A percentile compares a stretch with the other conserved stretches of the same genome.
Conservation (phyloP, 768 basidiomycete genomes). For the Kwoniella newhampshirensis region DNA sequence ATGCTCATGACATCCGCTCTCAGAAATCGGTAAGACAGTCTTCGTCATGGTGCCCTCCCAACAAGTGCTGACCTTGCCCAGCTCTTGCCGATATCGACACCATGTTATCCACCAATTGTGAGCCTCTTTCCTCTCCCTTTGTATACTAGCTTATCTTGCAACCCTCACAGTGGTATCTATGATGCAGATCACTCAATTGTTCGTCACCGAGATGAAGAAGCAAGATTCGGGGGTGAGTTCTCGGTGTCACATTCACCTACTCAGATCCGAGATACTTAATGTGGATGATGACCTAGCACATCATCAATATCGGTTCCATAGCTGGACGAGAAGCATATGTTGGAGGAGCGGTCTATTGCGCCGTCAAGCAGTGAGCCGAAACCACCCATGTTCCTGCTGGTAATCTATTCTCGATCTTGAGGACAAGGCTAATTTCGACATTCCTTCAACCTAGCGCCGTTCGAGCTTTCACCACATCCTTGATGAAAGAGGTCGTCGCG, state of each 20-base stretch:
- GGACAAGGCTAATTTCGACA: too few relatives aligned
- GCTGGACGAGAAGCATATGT: slow-evolving; percentile 80
- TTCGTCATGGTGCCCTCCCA: too few relatives aligned
- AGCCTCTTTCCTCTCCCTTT: not conserved
- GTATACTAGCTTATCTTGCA: too few relatives aligned
- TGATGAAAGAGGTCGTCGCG: slow-evolving; percentile 82
- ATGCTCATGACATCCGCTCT: too few relatives aligned
- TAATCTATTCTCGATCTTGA: too few relatives aligned
- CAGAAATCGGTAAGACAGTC: too few relatives aligned
- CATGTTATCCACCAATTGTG: slow-evolving; percentile 67
- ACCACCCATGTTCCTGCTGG: too few relatives aligned
- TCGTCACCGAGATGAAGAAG: slow-evolving; percentile 45
- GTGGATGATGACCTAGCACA: slow-evolving; percentile 56
- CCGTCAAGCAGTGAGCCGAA: slow-evolving; percentile 59
- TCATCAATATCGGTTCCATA: slow-evolving; percentile 90
- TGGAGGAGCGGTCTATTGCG: slow-evolving; percentile 87
- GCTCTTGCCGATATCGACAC: slow-evolving; percentile 71
- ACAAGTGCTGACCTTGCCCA: too few relatives aligned
- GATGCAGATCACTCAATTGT: slow-evolving; percentile 46
- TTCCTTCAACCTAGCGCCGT: slow-evolving; percentile 67
- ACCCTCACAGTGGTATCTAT: slow-evolving; percentile 19
- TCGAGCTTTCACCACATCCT: slow-evolving; percentile 74
- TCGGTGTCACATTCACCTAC: not conserved
- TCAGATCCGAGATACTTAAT: slow-evolving; percentile 45
- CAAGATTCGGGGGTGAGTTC: slow-evolving; percentile 49